Conservation (phyloP, 1,139 yeast species). For the Petasospora fabianii region DNA sequence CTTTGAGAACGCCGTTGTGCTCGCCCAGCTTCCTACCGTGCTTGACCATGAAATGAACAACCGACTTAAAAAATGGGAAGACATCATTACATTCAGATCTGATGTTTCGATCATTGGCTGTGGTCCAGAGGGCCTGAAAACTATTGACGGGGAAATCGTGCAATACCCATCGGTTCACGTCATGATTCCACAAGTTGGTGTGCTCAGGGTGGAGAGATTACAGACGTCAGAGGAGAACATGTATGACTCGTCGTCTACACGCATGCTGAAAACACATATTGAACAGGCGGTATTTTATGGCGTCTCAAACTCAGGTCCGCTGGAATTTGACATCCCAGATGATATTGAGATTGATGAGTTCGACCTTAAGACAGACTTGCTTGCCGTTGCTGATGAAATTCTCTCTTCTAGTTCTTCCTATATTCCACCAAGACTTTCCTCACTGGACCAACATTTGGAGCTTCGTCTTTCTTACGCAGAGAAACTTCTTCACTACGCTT, state of each 20-base stretch:
- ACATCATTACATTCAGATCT: conserved; percentile 53
- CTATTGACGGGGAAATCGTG: conserved; percentile 22
- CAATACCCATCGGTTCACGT: conserved; percentile 46
- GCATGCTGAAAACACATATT: conserved; percentile 55
- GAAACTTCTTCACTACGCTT: conserved; percentile 22
- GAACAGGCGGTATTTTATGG: conserved; percentile 73
- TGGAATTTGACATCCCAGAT: conserved; percentile 53
- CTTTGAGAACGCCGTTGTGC: conserved; percentile 56
- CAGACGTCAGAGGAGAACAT: conserved; percentile 14
- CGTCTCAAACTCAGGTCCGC: conserved; percentile 36
- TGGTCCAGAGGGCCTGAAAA: conserved; percentile 44
- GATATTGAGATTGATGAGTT: conserved; percentile 35
- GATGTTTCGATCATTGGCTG: conserved; percentile 56
- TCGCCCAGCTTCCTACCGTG: conserved; percentile 58
- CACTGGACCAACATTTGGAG: conserved; percentile 41
- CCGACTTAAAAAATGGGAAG: conserved; percentile 71
- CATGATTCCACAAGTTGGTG: conserved; percentile 59
- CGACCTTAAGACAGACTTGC: conserved; percentile 46
- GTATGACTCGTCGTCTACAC: conserved; percentile 14
- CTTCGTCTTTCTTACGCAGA: conserved; percentile 35
- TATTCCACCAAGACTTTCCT: conserved; percentile 42
- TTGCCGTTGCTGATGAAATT: conserved; percentile 50
- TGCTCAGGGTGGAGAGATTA: conserved; percentile 51
- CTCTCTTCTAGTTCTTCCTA: conserved; percentile 44
- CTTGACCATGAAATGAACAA: conserved; percentile 37